Conservation (phyloP, 2,329 filamentous ascomycete species). For the Lecanicillium sp. region DNA sequence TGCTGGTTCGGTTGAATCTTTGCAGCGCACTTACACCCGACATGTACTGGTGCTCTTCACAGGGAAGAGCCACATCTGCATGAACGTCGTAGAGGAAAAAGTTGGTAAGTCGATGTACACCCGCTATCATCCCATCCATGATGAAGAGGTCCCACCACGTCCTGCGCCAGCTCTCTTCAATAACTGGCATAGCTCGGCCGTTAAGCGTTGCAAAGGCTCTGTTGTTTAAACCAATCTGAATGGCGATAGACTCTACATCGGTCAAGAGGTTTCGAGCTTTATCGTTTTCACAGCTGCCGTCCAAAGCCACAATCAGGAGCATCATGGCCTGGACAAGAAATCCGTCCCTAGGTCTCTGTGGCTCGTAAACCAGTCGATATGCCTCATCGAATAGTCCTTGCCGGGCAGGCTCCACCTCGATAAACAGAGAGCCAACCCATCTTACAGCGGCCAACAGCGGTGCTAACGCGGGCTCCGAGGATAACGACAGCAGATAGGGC, state of each 20-base stretch:
- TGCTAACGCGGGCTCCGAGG: slow-evolving; percentile 39
- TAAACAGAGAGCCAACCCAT: slow-evolving; percentile 49
- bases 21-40: slow-evolving; percentile 38
- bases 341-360: slow-evolving; percentile 41
- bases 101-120: slow-evolving; percentile 64
- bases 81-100: slow-evolving; percentile 61
- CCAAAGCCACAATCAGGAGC: slow-evolving; percentile 67
- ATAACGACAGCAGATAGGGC: slow-evolving; percentile 37
- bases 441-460: slow-evolving; percentile 46
- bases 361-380: slow-evolving; percentile 39
- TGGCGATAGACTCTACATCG: slow-evolving; percentile 61
- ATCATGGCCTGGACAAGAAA: slow-evolving; percentile 72
- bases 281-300: slow-evolving; percentile 66
- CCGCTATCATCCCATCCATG: slow-evolving; percentile 78
- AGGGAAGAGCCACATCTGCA: slow-evolving; percentile 67
- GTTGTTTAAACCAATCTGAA: slow-evolving; percentile 70
- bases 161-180: slow-evolving; percentile 77
- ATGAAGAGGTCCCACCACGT: slow-evolving; percentile 87
- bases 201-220: slow-evolving; percentile 57
- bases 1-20: background rate
- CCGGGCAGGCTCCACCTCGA: slow-evolving; percentile 38
- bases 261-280: slow-evolving; percentile 60
- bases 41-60: slow-evolving; percentile 69
- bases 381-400: slow-evolving; percentile 52
- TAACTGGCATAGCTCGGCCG: slow-evolving; percentile 54